Conservation (phyloP, 768 basidiomycete genomes). For the Saitozyma podzolica region DNA sequence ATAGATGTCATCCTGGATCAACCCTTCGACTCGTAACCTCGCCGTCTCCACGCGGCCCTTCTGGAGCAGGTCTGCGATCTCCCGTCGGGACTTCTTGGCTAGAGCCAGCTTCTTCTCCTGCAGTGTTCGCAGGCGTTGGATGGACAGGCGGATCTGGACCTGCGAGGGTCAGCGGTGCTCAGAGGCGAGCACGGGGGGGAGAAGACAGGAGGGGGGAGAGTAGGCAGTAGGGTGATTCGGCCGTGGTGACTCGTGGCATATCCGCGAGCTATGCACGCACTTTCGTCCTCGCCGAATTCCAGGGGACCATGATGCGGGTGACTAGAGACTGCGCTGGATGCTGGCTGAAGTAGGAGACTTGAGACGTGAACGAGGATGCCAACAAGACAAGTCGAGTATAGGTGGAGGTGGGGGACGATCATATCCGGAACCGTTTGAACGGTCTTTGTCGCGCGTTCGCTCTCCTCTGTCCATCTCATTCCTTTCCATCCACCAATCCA, state of each 20-base stretch:
- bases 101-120: conserved; percentile 87
- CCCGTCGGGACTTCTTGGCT: conserved; percentile 61
- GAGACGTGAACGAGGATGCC: too few species aligned
- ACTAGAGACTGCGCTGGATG: too few species aligned
- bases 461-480: neutral
- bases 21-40: conserved; percentile 44
- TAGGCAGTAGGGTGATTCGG: neutral
- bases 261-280: conserved; percentile 17
- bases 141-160: conserved; percentile 65
- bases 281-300: conserved; percentile 44
- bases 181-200: neutral
- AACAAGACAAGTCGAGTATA: too few species aligned
- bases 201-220: neutral
- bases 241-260: neutral
- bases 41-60: conserved; percentile 59
- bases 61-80: conserved; percentile 51
- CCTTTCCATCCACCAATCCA: neutral
- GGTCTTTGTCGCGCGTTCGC: neutral
- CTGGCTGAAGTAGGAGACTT: too few species aligned
- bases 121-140: conserved; percentile 74
- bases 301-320: conserved; percentile 30
- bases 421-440: neutral
- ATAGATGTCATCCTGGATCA: conserved; percentile 41
- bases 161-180: conserved; percentile 7
- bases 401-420: too few species aligned